phyloP scores from a whole-genome alignment of 306 rosid genomes.

The Casuarina equisetifolia region DNA sequence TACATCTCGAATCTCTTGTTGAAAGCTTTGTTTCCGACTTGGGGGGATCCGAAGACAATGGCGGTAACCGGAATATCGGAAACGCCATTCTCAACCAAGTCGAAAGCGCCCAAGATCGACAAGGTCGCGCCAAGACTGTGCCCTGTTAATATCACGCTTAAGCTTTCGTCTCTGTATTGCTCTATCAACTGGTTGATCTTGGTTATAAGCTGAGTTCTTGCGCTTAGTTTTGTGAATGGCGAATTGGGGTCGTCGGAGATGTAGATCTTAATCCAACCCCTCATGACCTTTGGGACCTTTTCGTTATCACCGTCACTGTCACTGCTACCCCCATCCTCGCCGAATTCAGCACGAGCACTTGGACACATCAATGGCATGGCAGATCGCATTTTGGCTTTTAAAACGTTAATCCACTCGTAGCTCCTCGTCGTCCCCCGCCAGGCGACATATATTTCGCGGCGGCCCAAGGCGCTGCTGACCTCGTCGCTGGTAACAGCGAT shows the following conservation, averaged over 20 bases:
- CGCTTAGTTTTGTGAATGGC: conserved; percentile 47
- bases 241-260: conserved; percentile 45
- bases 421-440: conserved; percentile 67
- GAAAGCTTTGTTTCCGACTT: conserved; percentile 47
- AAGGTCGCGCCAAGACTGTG: conserved; percentile 67
- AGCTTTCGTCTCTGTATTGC: conserved; percentile 44
- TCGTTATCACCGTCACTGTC: conserved; percentile 9
- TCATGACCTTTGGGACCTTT: conserved; percentile 46
- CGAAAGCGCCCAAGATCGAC: conserved; percentile 50
- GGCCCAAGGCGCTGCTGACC: conserved; percentile 29
- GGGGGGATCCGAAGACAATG: conserved; percentile 49
- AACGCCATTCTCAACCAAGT: conserved; percentile 57
- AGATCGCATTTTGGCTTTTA: conserved; percentile 35
- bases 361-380: conserved; percentile 25
- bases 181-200: conserved; percentile 29
- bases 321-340: conserved; percentile 5
- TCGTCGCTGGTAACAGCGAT: conserved; percentile 55
- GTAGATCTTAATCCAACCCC: conserved; percentile 72
- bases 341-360: neutral
- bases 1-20: conserved; percentile 27
- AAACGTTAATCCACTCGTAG: conserved; percentile 56
- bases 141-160: conserved; percentile 50
- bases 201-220: conserved; percentile 39
- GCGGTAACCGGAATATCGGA: conserved; percentile 48
- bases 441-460: conserved; percentile 61